These are phyloP conservation scores for Chaetomium tenue DNA, from an alignment of 495 filamentous ascomycete genomes.

Conservation along the genomic window DNA sequence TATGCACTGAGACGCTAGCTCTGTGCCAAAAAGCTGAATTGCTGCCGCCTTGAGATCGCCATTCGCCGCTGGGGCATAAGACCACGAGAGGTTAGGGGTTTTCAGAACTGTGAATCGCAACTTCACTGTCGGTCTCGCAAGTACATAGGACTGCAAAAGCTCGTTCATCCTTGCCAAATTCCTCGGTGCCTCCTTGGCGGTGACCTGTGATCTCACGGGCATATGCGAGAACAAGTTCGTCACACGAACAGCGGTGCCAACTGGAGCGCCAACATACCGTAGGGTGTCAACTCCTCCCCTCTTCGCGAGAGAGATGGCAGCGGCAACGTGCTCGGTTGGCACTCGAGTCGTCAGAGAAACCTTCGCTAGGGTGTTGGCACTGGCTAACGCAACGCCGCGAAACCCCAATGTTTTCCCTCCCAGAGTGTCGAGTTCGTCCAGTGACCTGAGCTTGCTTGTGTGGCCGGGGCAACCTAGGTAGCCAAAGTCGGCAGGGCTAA, in stretches of 20 bases:
- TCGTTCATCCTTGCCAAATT: conserved; percentile 62
- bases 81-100: conserved; percentile 62
- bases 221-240: conserved; percentile 64
- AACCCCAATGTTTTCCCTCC: conserved; percentile 78
- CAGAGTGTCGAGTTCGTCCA: conserved; percentile 66
- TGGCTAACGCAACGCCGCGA: conserved; percentile 82
- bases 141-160: conserved; percentile 70
- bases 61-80: conserved; percentile 62
- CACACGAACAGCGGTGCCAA: conserved; percentile 76
- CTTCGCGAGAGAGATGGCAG: conserved; percentile 36
- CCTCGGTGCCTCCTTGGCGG: conserved; percentile 61
- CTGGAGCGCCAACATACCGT: conserved; percentile 58
- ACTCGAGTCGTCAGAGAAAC: conserved; percentile 69
- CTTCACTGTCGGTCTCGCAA: conserved; percentile 63
- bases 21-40: conserved; percentile 66
- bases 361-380: conserved; percentile 64
- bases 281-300: conserved; percentile 44
- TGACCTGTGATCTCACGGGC: conserved; percentile 71
- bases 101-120: conserved; percentile 69
- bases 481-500: conserved; percentile 66
- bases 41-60: conserved; percentile 63
- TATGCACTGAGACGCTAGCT: conserved; percentile 54
- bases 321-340: conserved; percentile 66
- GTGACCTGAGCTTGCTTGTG: conserved; percentile 80
- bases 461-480: conserved; percentile 66